Evolutionary conservation across 768 basidiomycete genomes (phyloP).

Genomic region (Kwoniella sp.): DNA sequence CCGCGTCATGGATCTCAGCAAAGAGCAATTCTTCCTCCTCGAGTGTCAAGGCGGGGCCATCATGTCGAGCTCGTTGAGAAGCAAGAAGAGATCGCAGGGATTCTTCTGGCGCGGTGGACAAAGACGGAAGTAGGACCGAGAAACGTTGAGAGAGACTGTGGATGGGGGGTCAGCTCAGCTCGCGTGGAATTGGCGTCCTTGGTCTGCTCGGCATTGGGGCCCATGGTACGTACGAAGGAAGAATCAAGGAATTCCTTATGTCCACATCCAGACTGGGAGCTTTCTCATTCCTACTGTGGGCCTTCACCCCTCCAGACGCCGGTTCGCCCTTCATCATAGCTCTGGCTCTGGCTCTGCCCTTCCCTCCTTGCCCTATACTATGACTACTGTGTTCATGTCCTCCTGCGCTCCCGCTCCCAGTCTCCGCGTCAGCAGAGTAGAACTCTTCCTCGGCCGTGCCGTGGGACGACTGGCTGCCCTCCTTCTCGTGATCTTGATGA

Average conservation of each 20-base stretch:
- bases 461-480: too few relatives aligned
- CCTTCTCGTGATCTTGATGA: background rate
- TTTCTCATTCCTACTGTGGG: constrained; percentile 11
- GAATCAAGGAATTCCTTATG: constrained; percentile 47
- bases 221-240: constrained; percentile 40
- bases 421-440: background rate
- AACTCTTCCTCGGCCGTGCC: background rate
- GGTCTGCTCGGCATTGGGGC: background rate
- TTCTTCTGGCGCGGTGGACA: constrained; percentile 39
- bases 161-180: background rate
- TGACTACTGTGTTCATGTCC: background rate
- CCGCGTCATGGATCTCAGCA: constrained; percentile 37
- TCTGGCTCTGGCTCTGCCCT: constrained; percentile 4
- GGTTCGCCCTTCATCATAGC: background rate
- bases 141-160: constrained; percentile 44
- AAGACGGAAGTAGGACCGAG: constrained; percentile 45
- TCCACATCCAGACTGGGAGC: constrained; percentile 44
- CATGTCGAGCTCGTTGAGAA: constrained; percentile 35
- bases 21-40: constrained; percentile 52
- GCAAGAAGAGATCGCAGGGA: constrained; percentile 41
- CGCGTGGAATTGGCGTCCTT: background rate
- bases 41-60: constrained; percentile 38
- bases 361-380: background rate
- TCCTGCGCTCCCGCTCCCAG: background rate
- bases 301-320: background rate